Evolutionary conservation across 2,329 filamentous ascomycete species (phyloP).

Genomic region (Talaromyces sp.): DNA sequence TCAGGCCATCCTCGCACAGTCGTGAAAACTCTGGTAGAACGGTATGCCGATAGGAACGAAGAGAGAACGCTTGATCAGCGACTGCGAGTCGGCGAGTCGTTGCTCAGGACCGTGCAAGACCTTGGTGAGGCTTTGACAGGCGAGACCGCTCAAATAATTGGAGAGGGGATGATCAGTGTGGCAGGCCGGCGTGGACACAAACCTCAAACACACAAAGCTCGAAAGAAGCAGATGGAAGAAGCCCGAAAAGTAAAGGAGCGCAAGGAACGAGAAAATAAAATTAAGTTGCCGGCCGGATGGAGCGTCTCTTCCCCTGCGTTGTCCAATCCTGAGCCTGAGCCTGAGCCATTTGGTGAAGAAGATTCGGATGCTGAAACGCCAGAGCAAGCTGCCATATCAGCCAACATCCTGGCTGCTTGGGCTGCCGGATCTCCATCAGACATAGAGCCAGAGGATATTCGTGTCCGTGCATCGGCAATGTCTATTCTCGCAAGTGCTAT

Average conservation of each 20-base stretch:
- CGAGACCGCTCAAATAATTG: conserved; percentile 31
- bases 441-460: conserved; percentile 38
- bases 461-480: conserved; percentile 37
- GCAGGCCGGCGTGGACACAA: conserved; percentile 35
- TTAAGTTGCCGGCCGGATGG: conserved; percentile 25
- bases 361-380: conserved; percentile 31
- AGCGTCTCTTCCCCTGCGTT: conserved; percentile 18
- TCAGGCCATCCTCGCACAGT: conserved; percentile 38
- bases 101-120: conserved; percentile 37
- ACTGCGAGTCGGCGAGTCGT: conserved; percentile 36
- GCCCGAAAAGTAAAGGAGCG: conserved; percentile 21
- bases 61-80: conserved; percentile 33
- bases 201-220: conserved; percentile 27
- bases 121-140: conserved; percentile 33
- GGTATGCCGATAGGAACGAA: conserved; percentile 35
- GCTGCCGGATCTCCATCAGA: conserved; percentile 32
- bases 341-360: conserved; percentile 8
- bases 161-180: conserved; percentile 34
- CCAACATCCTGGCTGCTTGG: conserved; percentile 37
- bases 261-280: conserved; percentile 19
- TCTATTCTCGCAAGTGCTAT: conserved; percentile 39
- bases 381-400: conserved; percentile 26
- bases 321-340: background rate
- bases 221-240: conserved; percentile 22
- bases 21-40: conserved; percentile 34